Evolutionary conservation across 345 rosid species (phyloP).

Genomic region (Triadica sebifera): DNA sequence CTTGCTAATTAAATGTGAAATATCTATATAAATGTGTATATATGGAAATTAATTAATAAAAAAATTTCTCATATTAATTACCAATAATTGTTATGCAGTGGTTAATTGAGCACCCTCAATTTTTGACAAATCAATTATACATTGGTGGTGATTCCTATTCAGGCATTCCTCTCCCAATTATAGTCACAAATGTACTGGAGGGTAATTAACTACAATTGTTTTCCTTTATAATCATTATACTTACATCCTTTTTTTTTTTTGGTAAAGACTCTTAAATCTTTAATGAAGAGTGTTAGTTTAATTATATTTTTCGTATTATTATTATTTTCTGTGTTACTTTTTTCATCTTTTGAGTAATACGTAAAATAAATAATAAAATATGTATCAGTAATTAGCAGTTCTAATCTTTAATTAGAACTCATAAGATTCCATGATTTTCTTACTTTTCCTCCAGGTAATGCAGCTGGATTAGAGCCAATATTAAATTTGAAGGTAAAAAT

Average conservation of each 20-base stretch:
- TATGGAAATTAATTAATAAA: no score
- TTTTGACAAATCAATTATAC: conserved; percentile 20
- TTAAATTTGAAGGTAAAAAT: conserved; percentile 31
- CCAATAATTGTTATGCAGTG: conserved; percentile 17
- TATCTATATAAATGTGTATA: neutral
- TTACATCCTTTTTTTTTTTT: neutral
- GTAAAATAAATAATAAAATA: no score
- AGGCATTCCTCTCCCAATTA: conserved; percentile 38
- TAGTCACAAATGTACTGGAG: conserved; percentile 25
- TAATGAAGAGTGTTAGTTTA: no score
- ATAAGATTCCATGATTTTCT: neutral
- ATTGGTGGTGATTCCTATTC: conserved; percentile 44
- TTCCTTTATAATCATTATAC: neutral
- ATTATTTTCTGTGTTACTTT: no score
- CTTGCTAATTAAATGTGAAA: neutral
- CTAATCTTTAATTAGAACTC: neutral
- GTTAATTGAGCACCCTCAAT: conserved; percentile 31
- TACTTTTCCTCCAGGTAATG: conserved; percentile 23
- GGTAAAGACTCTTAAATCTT: no score
- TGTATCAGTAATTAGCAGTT: no score
- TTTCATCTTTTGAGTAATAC: no score
- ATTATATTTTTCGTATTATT: no score
- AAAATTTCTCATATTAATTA: neutral
- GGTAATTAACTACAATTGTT: conserved; percentile 17
- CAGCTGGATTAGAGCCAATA: conserved; percentile 22